phyloP scores from a whole-genome alignment of 2,329 filamentous ascomycete genomes.

The Plenodomus biglobosus region DNA sequence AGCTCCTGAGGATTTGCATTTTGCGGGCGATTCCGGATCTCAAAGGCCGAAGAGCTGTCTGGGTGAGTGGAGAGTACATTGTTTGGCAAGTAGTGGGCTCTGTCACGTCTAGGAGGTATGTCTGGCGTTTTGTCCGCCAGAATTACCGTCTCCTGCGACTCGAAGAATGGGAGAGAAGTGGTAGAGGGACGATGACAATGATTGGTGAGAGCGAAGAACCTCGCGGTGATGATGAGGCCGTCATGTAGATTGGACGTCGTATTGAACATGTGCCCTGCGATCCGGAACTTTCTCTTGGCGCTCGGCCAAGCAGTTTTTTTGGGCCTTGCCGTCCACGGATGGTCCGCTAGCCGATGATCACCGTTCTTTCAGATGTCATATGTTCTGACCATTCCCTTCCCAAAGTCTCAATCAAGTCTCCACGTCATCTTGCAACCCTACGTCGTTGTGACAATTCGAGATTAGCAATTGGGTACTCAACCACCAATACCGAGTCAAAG shows the following conservation, averaged over 20 bases:
- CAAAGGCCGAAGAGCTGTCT: too few species aligned
- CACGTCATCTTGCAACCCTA: constrained; percentile 14
- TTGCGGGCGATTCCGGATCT: neutral
- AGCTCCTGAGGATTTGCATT: neutral
- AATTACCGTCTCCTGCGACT: too few species aligned
- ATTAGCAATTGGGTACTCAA: too few species aligned
- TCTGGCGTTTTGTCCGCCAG: too few species aligned
- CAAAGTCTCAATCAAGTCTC: constrained; percentile 13
- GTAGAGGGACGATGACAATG: too few species aligned
- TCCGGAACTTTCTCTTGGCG: too few species aligned
- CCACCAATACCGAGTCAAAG: neutral
- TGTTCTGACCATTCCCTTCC: constrained; percentile 11
- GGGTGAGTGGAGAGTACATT: neutral
- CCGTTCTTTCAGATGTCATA: constrained; percentile 17
- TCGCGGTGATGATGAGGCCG: too few species aligned
- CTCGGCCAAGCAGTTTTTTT: constrained; percentile 17
- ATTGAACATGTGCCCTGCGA: too few species aligned
- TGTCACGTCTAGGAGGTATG: too few species aligned
- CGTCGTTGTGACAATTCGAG: neutral
- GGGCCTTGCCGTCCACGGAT: constrained; percentile 15
- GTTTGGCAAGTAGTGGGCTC: neutral
- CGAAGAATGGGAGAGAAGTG: too few species aligned
- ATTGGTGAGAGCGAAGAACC: too few species aligned
- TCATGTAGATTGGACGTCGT: too few species aligned
- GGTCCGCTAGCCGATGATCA: constrained; percentile 21